Evolutionary conservation across 2,329 filamentous ascomycete genomes (phyloP), one percentile per base, ranked within the genome.

Genomic region (Alternaria longipes): DNA sequence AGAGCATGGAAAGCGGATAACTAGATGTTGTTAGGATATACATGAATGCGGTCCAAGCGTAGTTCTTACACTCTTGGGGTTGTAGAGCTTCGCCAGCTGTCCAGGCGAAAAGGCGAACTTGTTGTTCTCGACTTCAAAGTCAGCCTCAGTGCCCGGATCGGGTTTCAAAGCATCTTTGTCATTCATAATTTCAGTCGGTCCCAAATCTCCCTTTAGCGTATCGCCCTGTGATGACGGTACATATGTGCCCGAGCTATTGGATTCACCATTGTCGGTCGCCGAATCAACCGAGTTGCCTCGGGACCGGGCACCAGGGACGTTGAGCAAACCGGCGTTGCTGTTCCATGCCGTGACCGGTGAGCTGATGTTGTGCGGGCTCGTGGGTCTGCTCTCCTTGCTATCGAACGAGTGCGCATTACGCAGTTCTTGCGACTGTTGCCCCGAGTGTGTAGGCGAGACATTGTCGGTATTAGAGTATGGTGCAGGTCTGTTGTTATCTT

Each of bases 41-140:
- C 22, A 20, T 22, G 8, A 20, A 18, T 12, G 22, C 20, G 41
- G 18, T 8, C 34, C 4, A 38, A 24, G 8, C 38, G 11, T 1
- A 9, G 12, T 2, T 26, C 86, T 83, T 62, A 91, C 82, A 69
- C 85, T 93, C 79, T 95, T 95, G 0, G 92, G 91, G 65, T 94
- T 94, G 53, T 93, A 83, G 7, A 95, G 81, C 79, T 94, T 94
- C 64, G 89, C 90, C 64, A 97, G 84, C 73, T 96, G 90, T 14
- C 94, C 93, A 11, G 89, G 89, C 2, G 89, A 88, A 75, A 93
- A 97, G 16, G 92, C 93, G 73, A 97, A 97, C 0, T 90, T 90
- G 75, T 95, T 97, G 56, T 78, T 72, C 6, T 90, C 85, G 11
- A 94, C 85, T 44, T 87, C 71, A 70, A 96, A 97, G 64, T 94